Percentiles rank a stretch among this genome's conserved stretches.
These are phyloP conservation scores for Diaporthe australafricana DNA, from an alignment of 2,329 filamentous ascomycete genomes.

Conservation along the genomic window DNA sequence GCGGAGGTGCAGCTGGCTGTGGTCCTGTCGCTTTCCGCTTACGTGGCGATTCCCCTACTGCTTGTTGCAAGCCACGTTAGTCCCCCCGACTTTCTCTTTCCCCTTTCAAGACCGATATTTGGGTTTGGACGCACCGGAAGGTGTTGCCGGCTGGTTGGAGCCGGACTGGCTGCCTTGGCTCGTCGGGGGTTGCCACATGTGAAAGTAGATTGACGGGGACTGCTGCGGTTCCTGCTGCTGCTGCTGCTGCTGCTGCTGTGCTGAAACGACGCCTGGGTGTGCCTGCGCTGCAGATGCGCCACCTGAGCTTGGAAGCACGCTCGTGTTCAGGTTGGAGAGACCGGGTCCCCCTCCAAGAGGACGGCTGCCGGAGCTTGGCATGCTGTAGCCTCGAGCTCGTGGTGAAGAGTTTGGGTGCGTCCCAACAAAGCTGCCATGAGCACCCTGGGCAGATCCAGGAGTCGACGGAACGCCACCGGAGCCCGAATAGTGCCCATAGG, in stretches of 20 bases:
- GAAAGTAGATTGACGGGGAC: constrained; percentile 86
- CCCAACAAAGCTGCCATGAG: constrained; percentile 53
- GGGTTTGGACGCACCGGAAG: constrained; percentile 76
- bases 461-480: constrained; percentile 56
- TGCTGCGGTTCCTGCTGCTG: constrained; percentile 69
- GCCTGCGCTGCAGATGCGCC: constrained; percentile 55
- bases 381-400: constrained; percentile 62
- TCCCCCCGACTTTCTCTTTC: constrained; percentile 48
- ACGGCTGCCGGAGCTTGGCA: constrained; percentile 53
- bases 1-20: constrained; percentile 59
- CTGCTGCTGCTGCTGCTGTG: constrained; percentile 69
- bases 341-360: constrained; percentile 50
- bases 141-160: constrained; percentile 76
- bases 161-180: constrained; percentile 67
- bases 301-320: constrained; percentile 54
- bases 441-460: constrained; percentile 54
- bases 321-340: constrained; percentile 59
- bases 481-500: constrained; percentile 55
- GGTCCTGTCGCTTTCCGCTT: constrained; percentile 82
- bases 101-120: constrained; percentile 55
- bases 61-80: constrained; percentile 59
- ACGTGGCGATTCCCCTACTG: constrained; percentile 80
- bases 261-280: constrained; percentile 63
- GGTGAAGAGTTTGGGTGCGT: constrained; percentile 62
- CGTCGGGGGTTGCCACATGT: constrained; percentile 89